Base-by-base conservation (phyloP, 2,329 filamentous ascomycete species). In the Neospermospora avenae region DNA sequence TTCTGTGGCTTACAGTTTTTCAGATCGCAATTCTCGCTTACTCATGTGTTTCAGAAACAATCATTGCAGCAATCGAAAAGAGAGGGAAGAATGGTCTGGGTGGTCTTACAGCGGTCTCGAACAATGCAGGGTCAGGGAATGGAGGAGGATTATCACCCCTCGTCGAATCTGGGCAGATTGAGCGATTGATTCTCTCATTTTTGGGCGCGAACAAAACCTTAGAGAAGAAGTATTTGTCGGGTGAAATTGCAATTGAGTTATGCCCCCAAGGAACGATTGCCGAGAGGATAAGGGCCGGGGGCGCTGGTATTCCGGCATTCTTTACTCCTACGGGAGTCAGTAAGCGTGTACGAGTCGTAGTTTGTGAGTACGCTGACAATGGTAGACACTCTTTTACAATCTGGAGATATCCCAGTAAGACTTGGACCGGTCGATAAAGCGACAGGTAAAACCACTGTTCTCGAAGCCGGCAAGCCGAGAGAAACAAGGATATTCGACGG, bases 221-320 rank as follows among this genome's bases (percentile, higher is more conserved):
- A 46, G 89, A 93, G 76, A 82, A 83, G 68, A 87, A 88, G 73
- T 93, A 93, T 67, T 73, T 93, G 37, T 84, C 81, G 0, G 89
- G 89, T n/a, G 78, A 90, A 68, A 83, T 92, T 68, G 86, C 86
- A 6, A 81, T 93, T 64, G 88, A 93, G 74, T 77, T 93, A 44
- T 91, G 87, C 58, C 89, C 89, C 0, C 89, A 93, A 68, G 89
- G 89, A 4, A 89, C 87, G 0, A 78, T 91, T 55, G 88, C 87
- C 0, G 88, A 91, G 77, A 81, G 88, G 65, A 82, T 90, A 68
- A 80, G 88, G 44, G 88, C 88, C 6, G 89, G 84, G 1, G 89
- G 89, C 3, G 87, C 87, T 24, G 89, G 89, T 8, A 91, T 93
- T 54, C 89, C 89, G 1, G 89, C 89, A 0, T 93, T 95, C 72